Conservation (phyloP, 768 basidiomycete species). For the Lentinula boryana region DNA sequence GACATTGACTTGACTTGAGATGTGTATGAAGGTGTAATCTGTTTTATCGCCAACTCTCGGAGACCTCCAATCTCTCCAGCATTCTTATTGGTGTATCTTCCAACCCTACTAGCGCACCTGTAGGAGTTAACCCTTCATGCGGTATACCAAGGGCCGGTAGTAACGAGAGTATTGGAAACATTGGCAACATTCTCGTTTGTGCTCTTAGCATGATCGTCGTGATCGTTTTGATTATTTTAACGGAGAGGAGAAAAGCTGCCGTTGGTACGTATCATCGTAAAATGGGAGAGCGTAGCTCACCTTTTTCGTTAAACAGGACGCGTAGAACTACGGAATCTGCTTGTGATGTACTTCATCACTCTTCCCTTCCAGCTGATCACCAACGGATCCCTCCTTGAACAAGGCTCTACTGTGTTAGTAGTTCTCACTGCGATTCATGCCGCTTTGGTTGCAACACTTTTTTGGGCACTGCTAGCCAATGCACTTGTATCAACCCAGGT, state of each 20-base stretch:
- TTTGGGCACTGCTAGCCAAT: conserved; percentile 76
- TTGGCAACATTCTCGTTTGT: conserved; percentile 82
- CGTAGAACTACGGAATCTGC: conserved; percentile 65
- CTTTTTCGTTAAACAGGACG: conserved; percentile 37
- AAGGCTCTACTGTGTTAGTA: conserved; percentile 70
- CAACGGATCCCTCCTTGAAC: conserved; percentile 71
- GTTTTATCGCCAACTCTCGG: conserved; percentile 69
- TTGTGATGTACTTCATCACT: conserved; percentile 62
- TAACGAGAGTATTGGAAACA: conserved; percentile 65
- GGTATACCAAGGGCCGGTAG: conserved; percentile 62
- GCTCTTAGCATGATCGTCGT: conserved; percentile 61
- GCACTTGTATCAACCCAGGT: conserved; percentile 81
- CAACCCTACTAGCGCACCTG: conserved; percentile 51
- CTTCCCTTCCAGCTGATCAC: conserved; percentile 77
- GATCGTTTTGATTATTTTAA: conserved; percentile 46
- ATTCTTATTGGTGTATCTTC: conserved; percentile 34
- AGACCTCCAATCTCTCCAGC: conserved; percentile 17
- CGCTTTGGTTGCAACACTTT: conserved; percentile 67
- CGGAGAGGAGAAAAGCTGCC: conserved; percentile 73
- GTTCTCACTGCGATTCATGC: conserved; percentile 76
- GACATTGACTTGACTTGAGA: neutral
- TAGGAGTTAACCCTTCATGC: conserved; percentile 80
- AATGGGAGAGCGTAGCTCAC: neutral
- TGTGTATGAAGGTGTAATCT: conserved; percentile 62
- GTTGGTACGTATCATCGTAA: conserved; percentile 54